A percentile compares a stretch with the other conserved stretches of the same genome.
Evolutionary conservation across 164 flowering plant species (phyloP).

Genomic region (Sedum album): DNA sequence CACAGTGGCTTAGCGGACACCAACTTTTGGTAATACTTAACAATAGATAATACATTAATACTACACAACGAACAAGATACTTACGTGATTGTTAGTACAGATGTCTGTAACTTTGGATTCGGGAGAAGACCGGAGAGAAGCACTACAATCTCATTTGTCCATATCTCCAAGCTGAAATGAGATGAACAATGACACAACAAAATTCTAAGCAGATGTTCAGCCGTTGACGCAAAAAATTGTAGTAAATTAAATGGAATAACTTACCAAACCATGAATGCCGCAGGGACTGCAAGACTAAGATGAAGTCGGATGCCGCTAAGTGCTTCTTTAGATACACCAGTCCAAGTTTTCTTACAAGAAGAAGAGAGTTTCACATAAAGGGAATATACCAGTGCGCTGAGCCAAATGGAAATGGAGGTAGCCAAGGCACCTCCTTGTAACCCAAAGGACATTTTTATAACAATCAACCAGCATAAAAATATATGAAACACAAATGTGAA

Average conservation of each 20-base stretch:
- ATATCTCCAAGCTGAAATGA: constrained; percentile 28
- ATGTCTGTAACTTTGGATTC: constrained; percentile 33
- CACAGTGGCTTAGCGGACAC: no score
- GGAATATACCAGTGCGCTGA: constrained; percentile 14
- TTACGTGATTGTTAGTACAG: constrained; percentile 33
- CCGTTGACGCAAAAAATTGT: no score
- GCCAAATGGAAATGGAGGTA: constrained; percentile 18
- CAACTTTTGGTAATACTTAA: neutral
- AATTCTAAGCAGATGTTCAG: neutral
- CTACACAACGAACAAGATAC: neutral
- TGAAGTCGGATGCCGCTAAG: constrained; percentile 16
- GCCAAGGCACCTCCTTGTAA: constrained; percentile 1
- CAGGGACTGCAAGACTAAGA: constrained; percentile 31
- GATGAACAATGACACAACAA: neutral
- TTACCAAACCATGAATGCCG: constrained; percentile 38
- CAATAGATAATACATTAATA: no score
- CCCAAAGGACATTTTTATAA: neutral
- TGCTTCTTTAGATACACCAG: constrained; percentile 25
- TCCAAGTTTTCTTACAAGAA: constrained; percentile 24
- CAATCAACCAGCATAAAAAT: constrained; percentile 1
- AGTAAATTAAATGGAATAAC: neutral
- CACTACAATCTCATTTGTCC: constrained; percentile 32
- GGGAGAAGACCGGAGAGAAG: constrained; percentile 34
- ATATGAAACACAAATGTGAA: neutral
- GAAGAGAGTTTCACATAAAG: constrained; percentile 16